Evolutionary conservation across 1,284 basidiomycete species (phyloP), one percentile per base, ranked within the genome.

Genomic region (Moesziomyces globuligerus): DNA sequence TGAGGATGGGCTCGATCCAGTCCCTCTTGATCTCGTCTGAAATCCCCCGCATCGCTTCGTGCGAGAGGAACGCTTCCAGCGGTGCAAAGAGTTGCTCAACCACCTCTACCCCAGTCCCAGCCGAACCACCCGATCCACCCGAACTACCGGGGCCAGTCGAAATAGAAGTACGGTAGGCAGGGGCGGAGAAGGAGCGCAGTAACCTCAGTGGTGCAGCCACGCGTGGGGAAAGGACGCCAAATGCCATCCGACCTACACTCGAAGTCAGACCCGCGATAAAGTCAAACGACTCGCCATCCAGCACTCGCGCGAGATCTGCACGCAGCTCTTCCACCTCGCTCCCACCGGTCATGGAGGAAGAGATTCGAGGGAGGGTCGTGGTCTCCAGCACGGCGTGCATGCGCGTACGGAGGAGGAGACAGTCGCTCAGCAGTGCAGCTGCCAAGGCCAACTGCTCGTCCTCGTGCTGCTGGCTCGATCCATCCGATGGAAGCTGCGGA

Each of bases 101-200:
- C 15, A 79, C 57, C 17, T 55, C 46, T 4, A 55, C 44, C 7
- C 52, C 38, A 10, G 71, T 32, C 9, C 20, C 24, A 6, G 24
- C 26, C 20, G 52, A 36, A 13, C 36, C n/a, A n/a, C n/a, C n/a
- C n/a, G n/a, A n/a, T n/a, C n/a, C n/a, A n/a, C n/a, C n/a, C n/a
- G n/a, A n/a, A n/a, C n/a, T n/a, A n/a, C n/a, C n/a, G n/a, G n/a
- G n/a, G n/a, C n/a, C n/a, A n/a, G n/a, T n/a, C n/a, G n/a, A n/a
- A n/a, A n/a, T n/a, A n/a, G n/a, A n/a, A n/a, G n/a, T n/a, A 1
- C 92, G 87, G 74, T 92, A 91, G 72, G 93, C 23, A 1, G 59
- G 91, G 1, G 90, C 90, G 0, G 92, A 91, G 72, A 96, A 91
- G 0, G 91, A 91, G 43, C 92, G 88, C 45, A 97, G 91, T 10